These are phyloP conservation scores for Kluyveromyces dobzhanskii DNA, from an alignment of 805 yeast species.

Conservation along the genomic window DNA sequence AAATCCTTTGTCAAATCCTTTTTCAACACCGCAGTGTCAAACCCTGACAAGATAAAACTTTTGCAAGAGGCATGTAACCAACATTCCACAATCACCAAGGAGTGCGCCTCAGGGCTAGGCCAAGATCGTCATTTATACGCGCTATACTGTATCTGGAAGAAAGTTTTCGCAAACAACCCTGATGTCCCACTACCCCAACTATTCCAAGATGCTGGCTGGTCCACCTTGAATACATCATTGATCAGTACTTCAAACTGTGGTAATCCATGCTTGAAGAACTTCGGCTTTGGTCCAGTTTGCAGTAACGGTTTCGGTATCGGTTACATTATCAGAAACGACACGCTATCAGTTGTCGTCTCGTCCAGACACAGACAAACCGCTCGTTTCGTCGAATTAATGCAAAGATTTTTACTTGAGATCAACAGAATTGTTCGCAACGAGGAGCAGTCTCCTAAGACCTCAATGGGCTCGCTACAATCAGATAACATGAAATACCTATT, in stretches of 20 bases:
- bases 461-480: conserved; percentile 17
- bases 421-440: conserved; percentile 25
- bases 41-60: conserved; percentile 46
- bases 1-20: conserved; percentile 77
- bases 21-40: conserved; percentile 57
- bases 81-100: conserved; percentile 60
- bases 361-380: conserved; percentile 85
- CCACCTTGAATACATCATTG: conserved; percentile 67
- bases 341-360: conserved; percentile 71
- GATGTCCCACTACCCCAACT: conserved; percentile 50
- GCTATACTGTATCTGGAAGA: conserved; percentile 77
- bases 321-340: conserved; percentile 73
- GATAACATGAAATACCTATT: conserved; percentile 37
- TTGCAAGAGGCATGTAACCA: conserved; percentile 61
- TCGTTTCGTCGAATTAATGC: conserved; percentile 61
- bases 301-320: conserved; percentile 93
- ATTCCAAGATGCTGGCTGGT: conserved; percentile 86
- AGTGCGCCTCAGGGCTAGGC: conserved; percentile 73
- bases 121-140: conserved; percentile 90
- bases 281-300: conserved; percentile 88
- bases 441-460: conserved; percentile 9
- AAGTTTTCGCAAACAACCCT: conserved; percentile 19
- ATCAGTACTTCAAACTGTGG: conserved; percentile 87
- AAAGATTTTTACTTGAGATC: conserved; percentile 53
- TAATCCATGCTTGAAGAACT: conserved; percentile 74